Evolutionary conservation across 2,329 filamentous ascomycete genomes (phyloP).

Genomic region (Botryotinia narcissicola): DNA sequence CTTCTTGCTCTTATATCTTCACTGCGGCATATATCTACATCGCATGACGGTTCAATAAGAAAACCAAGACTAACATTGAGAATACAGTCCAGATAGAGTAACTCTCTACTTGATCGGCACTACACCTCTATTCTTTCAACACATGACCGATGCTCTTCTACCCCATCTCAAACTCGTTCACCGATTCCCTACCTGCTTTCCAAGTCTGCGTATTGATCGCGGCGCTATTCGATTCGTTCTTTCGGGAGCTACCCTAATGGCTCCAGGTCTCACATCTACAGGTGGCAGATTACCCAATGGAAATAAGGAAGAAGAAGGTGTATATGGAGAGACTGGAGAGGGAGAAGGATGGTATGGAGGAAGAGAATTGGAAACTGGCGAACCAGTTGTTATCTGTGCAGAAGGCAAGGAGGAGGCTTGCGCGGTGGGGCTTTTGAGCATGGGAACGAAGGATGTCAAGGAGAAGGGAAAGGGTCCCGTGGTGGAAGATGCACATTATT

Average conservation of each 20-base stretch:
- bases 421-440: conserved; percentile 78
- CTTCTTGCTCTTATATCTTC: neutral
- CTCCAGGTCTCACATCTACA: conserved; percentile 80
- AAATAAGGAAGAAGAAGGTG: conserved; percentile 40
- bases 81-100: conserved; percentile 70
- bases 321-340: conserved; percentile 38
- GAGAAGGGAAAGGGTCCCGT: conserved; percentile 91
- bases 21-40: neutral
- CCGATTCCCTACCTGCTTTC: conserved; percentile 81
- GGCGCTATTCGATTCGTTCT: conserved; percentile 97
- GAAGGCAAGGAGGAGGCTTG: conserved; percentile 94
- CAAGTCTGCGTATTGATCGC: conserved; percentile 84
- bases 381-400: conserved; percentile 83
- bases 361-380: conserved; percentile 72
- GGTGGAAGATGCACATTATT: conserved; percentile 88
- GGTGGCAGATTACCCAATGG: conserved; percentile 72
- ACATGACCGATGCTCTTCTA: conserved; percentile 68
- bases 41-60: neutral
- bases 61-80: conserved; percentile 17
- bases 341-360: conserved; percentile 49
- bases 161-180: conserved; percentile 90
- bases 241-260: conserved; percentile 92
- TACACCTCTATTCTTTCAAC: conserved; percentile 87
- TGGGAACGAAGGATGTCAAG: conserved; percentile 88
- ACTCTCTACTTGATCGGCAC: conserved; percentile 81